These are phyloP conservation scores for Raphanus hybrid DNA, from an alignment of 441 rosid species.

Conservation along the genomic window DNA sequence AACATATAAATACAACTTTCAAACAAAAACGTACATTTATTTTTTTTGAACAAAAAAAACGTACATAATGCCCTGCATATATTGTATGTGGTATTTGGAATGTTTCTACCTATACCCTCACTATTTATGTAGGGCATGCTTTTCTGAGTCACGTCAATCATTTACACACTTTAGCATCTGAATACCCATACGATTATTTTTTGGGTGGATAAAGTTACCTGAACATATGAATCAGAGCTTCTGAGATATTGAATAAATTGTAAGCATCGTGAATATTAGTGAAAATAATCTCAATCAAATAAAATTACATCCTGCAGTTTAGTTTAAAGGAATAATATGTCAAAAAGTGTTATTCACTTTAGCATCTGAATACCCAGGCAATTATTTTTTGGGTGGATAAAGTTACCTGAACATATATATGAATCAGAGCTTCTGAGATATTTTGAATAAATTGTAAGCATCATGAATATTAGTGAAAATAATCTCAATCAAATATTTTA, in stretches of 20 bases:
- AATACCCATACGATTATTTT: conserved; percentile 30
- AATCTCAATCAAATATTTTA: not conserved
- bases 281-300: conserved; percentile 23
- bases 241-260: conserved; percentile 26
- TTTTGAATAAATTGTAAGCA: conserved; percentile 20
- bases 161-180: conserved; percentile 42
- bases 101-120: conserved; percentile 23
- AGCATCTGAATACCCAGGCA: conserved; percentile 31
- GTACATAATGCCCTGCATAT: not conserved
- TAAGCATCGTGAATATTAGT: conserved; percentile 16
- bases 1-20: conserved; percentile 20
- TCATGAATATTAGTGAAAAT: conserved; percentile 9
- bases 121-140: conserved; percentile 43
- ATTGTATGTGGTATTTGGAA: conserved; percentile 5
- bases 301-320: not conserved
- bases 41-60: not conserved
- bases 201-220: conserved; percentile 38
- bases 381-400: conserved; percentile 36
- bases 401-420: conserved; percentile 37
- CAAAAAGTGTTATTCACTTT: conserved; percentile 18
- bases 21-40: not conserved
- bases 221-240: conserved; percentile 46
- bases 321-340: not conserved
- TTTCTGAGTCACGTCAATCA: conserved; percentile 44
- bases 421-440: conserved; percentile 45